Evolutionary conservation across 805 yeast species (phyloP), one percentile per base, ranked within the genome.

Genomic region (Yarrowia yakushimensis): DNA sequence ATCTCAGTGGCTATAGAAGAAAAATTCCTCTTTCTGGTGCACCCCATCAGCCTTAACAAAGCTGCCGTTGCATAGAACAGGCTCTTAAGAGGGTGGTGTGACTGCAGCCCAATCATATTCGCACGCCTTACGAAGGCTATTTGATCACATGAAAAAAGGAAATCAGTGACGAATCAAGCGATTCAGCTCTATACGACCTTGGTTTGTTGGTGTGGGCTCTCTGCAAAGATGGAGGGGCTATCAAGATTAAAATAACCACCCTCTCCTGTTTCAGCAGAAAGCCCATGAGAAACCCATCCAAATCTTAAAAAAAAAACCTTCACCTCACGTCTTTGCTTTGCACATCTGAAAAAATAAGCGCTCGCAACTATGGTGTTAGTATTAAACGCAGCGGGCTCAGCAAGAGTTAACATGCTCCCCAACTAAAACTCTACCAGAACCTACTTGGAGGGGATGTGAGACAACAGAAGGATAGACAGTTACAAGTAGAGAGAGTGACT

Each of bases 361-460:
- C 28, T 30, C 52, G 34, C 52, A 43, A 43, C 48, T 43, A 41
- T 23, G 20, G 46, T 23, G 30, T 25, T 10, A n/a, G 33, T 45
- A 45, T 45, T 45, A 45, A 45, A 45, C 52, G 52, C 52, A 45
- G 36, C 52, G 30, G 25, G 25, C 52, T 45, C 34, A 43, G 50
- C 50, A 43, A 43, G 46, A 25, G 20, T 39, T 10, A 37, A 20
- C 25, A 31, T 20, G 7, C 15, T 42, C 48, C 33, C 48, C n/a
- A 43, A 43, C 34, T 43, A 41, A 41, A 17, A 41, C 28, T 15
- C 45, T 41, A 23, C 20, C 9, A 10, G 13, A 41, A 41, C 45
- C 30, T 41, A 41, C 45, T 41, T 41, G 43, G 34, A 7, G 43
- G 22, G 12, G 18, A 12, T 41, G 28, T 41, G 45, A 41, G 45